Evolutionary conservation across 148 eudicot species (phyloP).

Genomic region (Diospyros kaki): DNA sequence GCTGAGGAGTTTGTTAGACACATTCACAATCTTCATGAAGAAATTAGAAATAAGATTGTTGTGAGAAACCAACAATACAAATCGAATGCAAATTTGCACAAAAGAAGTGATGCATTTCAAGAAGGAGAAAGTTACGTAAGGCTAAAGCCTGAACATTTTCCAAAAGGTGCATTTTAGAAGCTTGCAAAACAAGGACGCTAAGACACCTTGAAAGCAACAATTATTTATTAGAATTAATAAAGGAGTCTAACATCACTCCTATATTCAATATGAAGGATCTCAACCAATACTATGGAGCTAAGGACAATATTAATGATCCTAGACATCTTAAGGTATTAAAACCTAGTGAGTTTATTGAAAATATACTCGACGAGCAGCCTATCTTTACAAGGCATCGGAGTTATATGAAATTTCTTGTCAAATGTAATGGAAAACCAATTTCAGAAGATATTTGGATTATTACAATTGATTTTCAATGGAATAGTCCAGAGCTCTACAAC

Average conservation of each 20-base stretch:
- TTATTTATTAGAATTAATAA: background rate
- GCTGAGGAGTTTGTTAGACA: background rate
- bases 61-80: background rate
- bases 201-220: background rate
- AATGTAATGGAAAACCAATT: conserved; percentile 2
- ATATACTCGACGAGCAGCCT: background rate
- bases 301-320: background rate
- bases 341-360: background rate
- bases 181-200: background rate
- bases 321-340: background rate
- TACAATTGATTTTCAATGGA: background rate
- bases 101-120: background rate
- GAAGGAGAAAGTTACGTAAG: background rate
- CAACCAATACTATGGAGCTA: background rate
- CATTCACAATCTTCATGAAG: background rate
- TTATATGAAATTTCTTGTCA: background rate
- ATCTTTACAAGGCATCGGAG: background rate
- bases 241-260: background rate
- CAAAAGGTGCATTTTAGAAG: background rate
- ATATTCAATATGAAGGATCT: background rate
- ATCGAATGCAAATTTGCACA: background rate
- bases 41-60: background rate
- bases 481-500: background rate
- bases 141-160: background rate
- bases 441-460: background rate